Conservation (phyloP, 192 early-diverging fungal genomes). For the Backusella mclennaniae region DNA sequence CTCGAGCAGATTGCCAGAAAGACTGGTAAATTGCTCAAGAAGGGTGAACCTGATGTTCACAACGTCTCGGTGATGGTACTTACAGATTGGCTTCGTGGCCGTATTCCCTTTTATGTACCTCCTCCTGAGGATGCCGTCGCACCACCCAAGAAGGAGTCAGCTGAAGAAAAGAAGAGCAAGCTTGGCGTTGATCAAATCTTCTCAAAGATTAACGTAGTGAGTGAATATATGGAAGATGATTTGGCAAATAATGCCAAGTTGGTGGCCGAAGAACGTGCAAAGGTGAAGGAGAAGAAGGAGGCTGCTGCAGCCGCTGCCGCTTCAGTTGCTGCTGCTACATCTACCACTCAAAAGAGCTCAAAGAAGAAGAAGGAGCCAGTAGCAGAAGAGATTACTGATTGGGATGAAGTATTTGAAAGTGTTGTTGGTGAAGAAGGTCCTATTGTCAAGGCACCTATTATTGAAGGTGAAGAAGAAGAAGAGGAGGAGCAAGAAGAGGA, state of each 20-base stretch:
- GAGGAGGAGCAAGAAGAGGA: slow-evolving; percentile 44
- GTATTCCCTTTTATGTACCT: slow-evolving; percentile 90
- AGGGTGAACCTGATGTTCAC: slow-evolving; percentile 91
- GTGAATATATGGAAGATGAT: slow-evolving; percentile 85
- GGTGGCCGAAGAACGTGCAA: slow-evolving; percentile 50
- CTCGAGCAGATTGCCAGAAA: slow-evolving; percentile 83
- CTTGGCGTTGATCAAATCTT: slow-evolving; percentile 82
- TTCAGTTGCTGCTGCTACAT: slow-evolving; percentile 19
- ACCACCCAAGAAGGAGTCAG: slow-evolving; percentile 5
- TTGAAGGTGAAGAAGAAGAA: slow-evolving; percentile 46
- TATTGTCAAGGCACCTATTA: slow-evolving; percentile 36
- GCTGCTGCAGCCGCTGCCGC: slow-evolving; percentile 48
- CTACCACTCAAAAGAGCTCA: slow-evolving; percentile 32
- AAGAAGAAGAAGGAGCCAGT: slow-evolving; percentile 36
- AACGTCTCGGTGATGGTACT: slow-evolving; percentile 96
- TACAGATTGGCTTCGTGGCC: slow-evolving; percentile 98
- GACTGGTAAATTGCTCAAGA: slow-evolving; percentile 91
- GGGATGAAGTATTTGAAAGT: slow-evolving; percentile 88
- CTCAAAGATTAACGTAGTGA: slow-evolving; percentile 85
- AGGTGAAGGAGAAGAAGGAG: slow-evolving; percentile 40
- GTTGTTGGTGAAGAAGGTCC: slow-evolving; percentile 65
- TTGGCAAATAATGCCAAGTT: slow-evolving; percentile 61
- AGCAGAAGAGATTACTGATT: slow-evolving; percentile 60
- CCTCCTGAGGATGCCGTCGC: slow-evolving; percentile 59
- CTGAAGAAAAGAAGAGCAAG: slow-evolving; percentile 25